A percentile compares a stretch with the other conserved stretches of the same genome.
phyloP scores from a whole-genome alignment of 345 rosid genomes.

The Physaria fendleri region DNA sequence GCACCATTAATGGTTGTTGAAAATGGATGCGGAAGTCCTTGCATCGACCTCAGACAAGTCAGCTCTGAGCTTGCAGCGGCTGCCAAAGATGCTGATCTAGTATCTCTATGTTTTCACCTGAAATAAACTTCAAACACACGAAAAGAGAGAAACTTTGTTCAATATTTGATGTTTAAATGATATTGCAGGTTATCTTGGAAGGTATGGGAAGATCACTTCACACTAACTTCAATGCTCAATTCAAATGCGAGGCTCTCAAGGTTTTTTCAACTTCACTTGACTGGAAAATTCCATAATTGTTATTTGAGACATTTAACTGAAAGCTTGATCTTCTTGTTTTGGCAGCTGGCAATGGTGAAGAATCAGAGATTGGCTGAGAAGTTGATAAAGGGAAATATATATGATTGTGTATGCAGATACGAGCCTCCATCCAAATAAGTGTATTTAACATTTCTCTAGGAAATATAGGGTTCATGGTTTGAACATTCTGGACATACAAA shows the following conservation, averaged over 20 bases:
- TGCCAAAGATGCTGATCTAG: slow-evolving; percentile 93
- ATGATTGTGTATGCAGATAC: slow-evolving; percentile 88
- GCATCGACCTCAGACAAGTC: slow-evolving; percentile 96
- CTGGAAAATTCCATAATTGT: background rate
- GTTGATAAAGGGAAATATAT: slow-evolving; percentile 73
- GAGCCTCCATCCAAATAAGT: slow-evolving; percentile 64
- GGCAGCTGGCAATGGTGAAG: slow-evolving; percentile 99
- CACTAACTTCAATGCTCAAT: slow-evolving; percentile 75
- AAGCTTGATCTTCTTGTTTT: slow-evolving; percentile 9
- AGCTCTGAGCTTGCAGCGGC: slow-evolving; percentile 98
- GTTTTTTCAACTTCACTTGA: slow-evolving; percentile 34
- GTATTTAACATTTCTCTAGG: no score
- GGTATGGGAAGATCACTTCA: slow-evolving; percentile 99
- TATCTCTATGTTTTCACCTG: slow-evolving; percentile 30
- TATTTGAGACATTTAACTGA: background rate
- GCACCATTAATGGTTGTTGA: slow-evolving; percentile 96
- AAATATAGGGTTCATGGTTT: no score
- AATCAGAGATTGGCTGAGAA: slow-evolving; percentile 95
- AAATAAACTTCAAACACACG: background rate
- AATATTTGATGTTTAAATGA: slow-evolving; percentile 8
- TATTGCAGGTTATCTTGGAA: slow-evolving; percentile 76
- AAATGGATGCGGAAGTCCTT: slow-evolving; percentile 99
- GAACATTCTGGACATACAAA: no score
- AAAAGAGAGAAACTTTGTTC: background rate
- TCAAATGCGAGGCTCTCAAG: slow-evolving; percentile 87